Conservation (phyloP, 148 eudicot species). For the Agrostemma githago region DNA sequence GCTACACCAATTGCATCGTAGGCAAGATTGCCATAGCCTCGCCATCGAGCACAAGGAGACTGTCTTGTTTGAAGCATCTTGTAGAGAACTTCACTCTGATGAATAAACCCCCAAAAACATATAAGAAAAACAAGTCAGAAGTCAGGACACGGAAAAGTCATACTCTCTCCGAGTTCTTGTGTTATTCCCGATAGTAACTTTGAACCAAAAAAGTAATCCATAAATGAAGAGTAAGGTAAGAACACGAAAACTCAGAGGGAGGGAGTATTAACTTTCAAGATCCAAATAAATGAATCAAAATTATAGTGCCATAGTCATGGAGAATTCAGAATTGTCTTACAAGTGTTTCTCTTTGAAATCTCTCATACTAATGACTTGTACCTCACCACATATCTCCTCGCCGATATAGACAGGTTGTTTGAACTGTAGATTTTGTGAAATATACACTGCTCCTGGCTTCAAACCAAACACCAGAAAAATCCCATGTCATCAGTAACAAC, state of each 20-base stretch:
- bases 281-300: background rate
- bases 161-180: no score
- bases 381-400: constrained; percentile 57
- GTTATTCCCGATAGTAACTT: no score
- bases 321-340: constrained; percentile 34
- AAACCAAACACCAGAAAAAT: constrained; percentile 19
- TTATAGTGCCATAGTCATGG: background rate
- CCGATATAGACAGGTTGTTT: constrained; percentile 60
- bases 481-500: background rate
- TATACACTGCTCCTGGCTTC: constrained; percentile 87
- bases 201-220: no score
- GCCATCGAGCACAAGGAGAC: constrained; percentile 52
- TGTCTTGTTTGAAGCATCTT: constrained; percentile 50
- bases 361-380: constrained; percentile 37
- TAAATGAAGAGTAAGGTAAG: no score
- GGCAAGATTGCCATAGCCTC: constrained; percentile 70
- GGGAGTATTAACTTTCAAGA: background rate
- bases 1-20: constrained; percentile 21
- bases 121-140: background rate
- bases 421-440: constrained; percentile 71
- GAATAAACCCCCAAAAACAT: background rate
- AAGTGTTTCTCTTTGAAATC: constrained; percentile 43
- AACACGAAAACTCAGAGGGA: no score
- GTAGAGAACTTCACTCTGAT: constrained; percentile 63
- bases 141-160: no score